Evolutionary conservation across 176 grass and related monocot genomes (phyloP).

Genomic region (Pontederia crassipes): DNA sequence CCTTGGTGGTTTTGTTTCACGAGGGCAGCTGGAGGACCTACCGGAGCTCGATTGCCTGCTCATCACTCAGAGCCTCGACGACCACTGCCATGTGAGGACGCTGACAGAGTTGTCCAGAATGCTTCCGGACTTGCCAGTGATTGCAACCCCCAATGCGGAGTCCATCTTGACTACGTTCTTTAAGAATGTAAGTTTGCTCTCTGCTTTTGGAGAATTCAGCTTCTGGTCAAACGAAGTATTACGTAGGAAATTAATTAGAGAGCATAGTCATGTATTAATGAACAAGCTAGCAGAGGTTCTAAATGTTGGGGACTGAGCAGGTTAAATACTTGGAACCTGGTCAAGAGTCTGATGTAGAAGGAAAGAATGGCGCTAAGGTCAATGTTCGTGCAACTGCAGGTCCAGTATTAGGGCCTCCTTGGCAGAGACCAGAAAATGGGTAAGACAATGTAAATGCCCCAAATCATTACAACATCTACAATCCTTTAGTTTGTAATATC

Average conservation of each 20-base stretch:
- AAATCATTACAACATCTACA: background rate
- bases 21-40: slow-evolving; percentile 30
- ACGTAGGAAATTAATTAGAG: background rate
- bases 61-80: slow-evolving; percentile 94
- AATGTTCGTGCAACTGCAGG: slow-evolving; percentile 57
- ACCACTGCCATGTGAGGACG: slow-evolving; percentile 81
- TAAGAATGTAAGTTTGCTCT: slow-evolving; percentile 22
- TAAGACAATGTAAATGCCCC: slow-evolving; percentile 11
- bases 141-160: slow-evolving; percentile 71
- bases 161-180: slow-evolving; percentile 41
- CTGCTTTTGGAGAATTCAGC: background rate
- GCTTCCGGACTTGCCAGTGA: slow-evolving; percentile 42
- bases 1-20: background rate
- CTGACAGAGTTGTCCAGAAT: slow-evolving; percentile 41
- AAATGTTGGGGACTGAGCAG: background rate
- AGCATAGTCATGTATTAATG: background rate
- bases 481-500: background rate
- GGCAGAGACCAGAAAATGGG: slow-evolving; percentile 93
- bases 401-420: slow-evolving; percentile 70
- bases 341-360: slow-evolving; percentile 32
- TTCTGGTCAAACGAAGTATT: background rate
- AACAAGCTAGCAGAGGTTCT: background rate
- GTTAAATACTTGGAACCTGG: slow-evolving; percentile 57
- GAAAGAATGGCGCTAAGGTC: slow-evolving; percentile 18
- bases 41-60: slow-evolving; percentile 51